Evolutionary conservation across 768 basidiomycete genomes (phyloP).

Genomic region (Leucocoprinus leucothites): DNA sequence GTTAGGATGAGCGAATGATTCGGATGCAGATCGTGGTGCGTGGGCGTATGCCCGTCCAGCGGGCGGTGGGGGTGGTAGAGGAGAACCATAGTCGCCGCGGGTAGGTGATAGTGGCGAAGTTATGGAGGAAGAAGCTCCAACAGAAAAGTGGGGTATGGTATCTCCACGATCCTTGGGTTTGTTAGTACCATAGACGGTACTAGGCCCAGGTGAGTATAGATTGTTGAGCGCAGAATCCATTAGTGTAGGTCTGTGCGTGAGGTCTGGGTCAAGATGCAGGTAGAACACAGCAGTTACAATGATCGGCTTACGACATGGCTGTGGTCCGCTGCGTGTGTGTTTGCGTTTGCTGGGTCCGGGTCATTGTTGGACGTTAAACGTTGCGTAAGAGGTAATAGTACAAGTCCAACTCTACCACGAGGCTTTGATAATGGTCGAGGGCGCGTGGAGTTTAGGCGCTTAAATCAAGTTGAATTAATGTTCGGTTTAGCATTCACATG

Average conservation of each 20-base stretch:
- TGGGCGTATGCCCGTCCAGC: background rate
- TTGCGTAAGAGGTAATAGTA: background rate
- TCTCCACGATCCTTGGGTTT: background rate
- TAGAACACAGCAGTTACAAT: too few species aligned
- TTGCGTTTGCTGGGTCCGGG: constrained; percentile 1
- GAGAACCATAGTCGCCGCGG: background rate
- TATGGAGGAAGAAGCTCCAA: background rate
- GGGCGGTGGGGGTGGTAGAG: constrained; percentile 5
- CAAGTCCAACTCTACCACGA: background rate
- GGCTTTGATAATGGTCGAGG: background rate
- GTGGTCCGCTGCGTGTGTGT: constrained; percentile 1
- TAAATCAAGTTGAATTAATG: too few species aligned
- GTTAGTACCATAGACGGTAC: background rate
- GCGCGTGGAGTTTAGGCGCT: too few species aligned
- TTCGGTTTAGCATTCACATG: too few species aligned
- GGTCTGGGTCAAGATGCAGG: background rate
- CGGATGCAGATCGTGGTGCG: background rate
- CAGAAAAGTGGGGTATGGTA: background rate
- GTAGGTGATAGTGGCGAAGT: background rate
- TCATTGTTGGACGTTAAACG: background rate
- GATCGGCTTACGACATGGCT: constrained; percentile 3
- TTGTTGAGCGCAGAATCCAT: background rate
- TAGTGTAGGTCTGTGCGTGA: background rate
- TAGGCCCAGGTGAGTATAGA: background rate
- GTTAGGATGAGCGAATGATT: background rate